Conservation (phyloP, 345 rosid genomes). For the Laguncularia racemosa region DNA sequence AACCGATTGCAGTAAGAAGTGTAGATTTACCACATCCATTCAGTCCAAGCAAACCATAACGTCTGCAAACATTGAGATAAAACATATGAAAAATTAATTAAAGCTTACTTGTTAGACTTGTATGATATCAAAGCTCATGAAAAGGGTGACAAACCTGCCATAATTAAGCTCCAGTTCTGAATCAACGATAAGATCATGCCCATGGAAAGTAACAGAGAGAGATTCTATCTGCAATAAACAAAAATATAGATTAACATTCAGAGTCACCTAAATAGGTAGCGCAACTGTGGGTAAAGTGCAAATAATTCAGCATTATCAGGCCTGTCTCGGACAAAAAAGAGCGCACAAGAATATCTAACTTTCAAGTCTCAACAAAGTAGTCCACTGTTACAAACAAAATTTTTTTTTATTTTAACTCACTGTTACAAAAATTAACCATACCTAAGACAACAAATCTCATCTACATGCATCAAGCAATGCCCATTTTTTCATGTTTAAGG, state of each 20-base stretch:
- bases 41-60: slow-evolving; percentile 93
- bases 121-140: not conserved
- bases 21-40: slow-evolving; percentile 99
- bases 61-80: slow-evolving; percentile 31
- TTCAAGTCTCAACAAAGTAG: too few species aligned
- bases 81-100: not conserved
- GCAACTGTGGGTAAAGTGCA: too few species aligned
- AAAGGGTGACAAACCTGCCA: slow-evolving; percentile 48
- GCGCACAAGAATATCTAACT: too few species aligned
- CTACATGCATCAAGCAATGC: too few species aligned
- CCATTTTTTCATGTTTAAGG: too few species aligned
- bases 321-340: too few species aligned
- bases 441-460: too few species aligned
- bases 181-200: slow-evolving; percentile 93
- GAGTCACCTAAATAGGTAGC: too few species aligned
- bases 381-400: too few species aligned
- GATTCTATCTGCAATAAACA: slow-evolving; percentile 78
- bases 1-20: slow-evolving; percentile 77
- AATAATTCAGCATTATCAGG: too few species aligned
- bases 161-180: slow-evolving; percentile 92
- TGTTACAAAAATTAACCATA: too few species aligned
- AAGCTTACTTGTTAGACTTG: not conserved
- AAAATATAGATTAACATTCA: not conserved
- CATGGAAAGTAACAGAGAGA: slow-evolving; percentile 90
- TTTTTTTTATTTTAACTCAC: too few species aligned